Evolutionary conservation across 495 filamentous ascomycete species (phyloP).

Genomic region (Elasticomyces elasticus): DNA sequence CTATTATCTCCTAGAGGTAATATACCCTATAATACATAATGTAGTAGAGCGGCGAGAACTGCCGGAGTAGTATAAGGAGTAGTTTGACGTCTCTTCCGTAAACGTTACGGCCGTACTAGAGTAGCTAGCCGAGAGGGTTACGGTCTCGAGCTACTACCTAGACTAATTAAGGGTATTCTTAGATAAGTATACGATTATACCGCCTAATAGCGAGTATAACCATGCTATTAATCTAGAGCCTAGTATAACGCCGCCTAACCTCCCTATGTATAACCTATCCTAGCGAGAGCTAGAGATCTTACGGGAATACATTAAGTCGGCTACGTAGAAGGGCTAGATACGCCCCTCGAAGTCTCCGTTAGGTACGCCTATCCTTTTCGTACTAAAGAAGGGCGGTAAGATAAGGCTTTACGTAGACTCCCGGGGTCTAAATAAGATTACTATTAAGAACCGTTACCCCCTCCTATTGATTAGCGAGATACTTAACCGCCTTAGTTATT

Average conservation of each 20-base stretch:
- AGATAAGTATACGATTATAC: no score
- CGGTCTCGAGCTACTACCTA: no score
- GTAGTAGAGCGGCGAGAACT: no score
- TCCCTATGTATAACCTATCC: constrained; percentile 17
- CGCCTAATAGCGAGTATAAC: no score
- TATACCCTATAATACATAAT: no score
- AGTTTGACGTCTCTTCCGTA: no score
- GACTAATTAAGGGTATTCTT: no score
- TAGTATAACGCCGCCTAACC: neutral
- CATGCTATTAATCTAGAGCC: constrained; percentile 5
- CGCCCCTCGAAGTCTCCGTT: neutral
- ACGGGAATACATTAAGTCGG: neutral
- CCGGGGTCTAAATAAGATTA: constrained; percentile 18
- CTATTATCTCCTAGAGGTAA: no score
- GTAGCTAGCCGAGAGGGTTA: no score
- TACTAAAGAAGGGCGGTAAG: constrained; percentile 19
- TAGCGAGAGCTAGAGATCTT: constrained; percentile 13
- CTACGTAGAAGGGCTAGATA: neutral
- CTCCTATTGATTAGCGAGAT: constrained; percentile 20
- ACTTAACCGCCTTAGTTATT: neutral
- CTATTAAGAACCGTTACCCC: constrained; percentile 19
- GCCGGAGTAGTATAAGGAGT: no score
- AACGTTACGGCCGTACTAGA: no score
- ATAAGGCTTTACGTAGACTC: constrained; percentile 23
- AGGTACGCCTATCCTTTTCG: constrained; percentile 22